Conservation (phyloP, 2,329 filamentous ascomycete species). For the Colletotrichum spaethianum region DNA sequence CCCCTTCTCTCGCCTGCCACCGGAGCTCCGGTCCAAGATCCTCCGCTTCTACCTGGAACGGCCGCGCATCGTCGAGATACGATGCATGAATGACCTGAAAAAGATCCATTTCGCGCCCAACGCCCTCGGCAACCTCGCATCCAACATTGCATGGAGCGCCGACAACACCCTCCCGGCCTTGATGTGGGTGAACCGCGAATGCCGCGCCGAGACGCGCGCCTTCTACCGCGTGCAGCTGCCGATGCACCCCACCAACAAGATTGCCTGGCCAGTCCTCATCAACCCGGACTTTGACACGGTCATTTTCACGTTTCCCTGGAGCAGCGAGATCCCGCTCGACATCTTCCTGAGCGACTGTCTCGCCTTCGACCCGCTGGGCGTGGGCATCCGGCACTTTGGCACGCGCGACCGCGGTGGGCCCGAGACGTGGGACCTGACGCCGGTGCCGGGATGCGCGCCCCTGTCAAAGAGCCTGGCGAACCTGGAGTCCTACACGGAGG, state of each 20-base stretch:
- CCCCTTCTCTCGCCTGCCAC: slow-evolving; percentile 59
- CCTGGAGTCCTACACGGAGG: slow-evolving; percentile 37
- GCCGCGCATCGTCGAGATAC: slow-evolving; percentile 60
- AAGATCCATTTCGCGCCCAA: slow-evolving; percentile 40
- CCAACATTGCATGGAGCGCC: slow-evolving; percentile 42
- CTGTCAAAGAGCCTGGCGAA: slow-evolving; percentile 35
- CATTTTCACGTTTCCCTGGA: slow-evolving; percentile 42
- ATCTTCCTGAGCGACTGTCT: slow-evolving; percentile 40
- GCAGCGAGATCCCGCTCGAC: slow-evolving; percentile 40
- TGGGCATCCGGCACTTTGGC: slow-evolving; percentile 39
- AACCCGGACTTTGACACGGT: slow-evolving; percentile 44
- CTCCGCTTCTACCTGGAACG: slow-evolving; percentile 61
- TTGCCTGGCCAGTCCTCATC: slow-evolving; percentile 41
- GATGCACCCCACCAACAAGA: slow-evolving; percentile 41
- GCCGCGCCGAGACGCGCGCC: slow-evolving; percentile 40
- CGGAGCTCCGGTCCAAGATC: slow-evolving; percentile 64
- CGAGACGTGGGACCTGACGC: slow-evolving; percentile 41
- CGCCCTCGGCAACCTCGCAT: slow-evolving; percentile 35
- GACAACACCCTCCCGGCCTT: slow-evolving; percentile 42
- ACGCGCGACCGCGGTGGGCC: slow-evolving; percentile 38
- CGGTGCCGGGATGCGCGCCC: slow-evolving; percentile 35
- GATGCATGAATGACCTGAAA: slow-evolving; percentile 50
- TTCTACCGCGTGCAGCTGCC: slow-evolving; percentile 44
- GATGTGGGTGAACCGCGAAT: slow-evolving; percentile 43
- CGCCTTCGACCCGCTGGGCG: slow-evolving; percentile 37